Base-by-base conservation (phyloP, 441 rosid species). In the Hypseocharis bilobata region DNA sequence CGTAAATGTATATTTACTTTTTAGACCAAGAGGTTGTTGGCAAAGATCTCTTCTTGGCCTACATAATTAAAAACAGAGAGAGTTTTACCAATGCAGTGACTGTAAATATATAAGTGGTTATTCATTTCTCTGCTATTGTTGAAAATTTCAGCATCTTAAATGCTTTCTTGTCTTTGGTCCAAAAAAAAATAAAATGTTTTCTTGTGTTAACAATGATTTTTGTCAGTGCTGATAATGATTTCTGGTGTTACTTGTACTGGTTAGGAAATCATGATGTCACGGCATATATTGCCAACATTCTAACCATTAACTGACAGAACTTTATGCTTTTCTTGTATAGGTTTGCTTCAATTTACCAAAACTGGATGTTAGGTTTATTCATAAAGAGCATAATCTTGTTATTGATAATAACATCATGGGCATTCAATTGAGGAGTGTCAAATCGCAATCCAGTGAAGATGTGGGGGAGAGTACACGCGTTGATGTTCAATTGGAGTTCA, bases 391-490 rank as follows among this genome's bases (percentile, higher is more conserved):
- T 74, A 77, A 76, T 77, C 79, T 94, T 76, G 65, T 67, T 64
- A 67, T 87, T 65, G 92, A 85, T 78, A 94, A 88, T 80, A 83
- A 84, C 72, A 88, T 94, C 73, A 89, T 73, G 74, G 99, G 99
- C 63, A 81, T 94, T 70, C 88, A 85, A 73, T 77, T 91, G 67
- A 86, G 80, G 73, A 81, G 86, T 78, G 66, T 76, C 71, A 91
- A 91, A 81, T 84, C 98, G 66, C 78, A 72, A 64, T 84, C 84
- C 58, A 74, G 61, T 67, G 99, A 91, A 85, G 99, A 91, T 81
- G 81, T 81, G 20, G 98, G 96, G 73, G 99, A 88, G 81, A 85
- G 88, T 70, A 83, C 88, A 55, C 92, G 95, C 66, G 83, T 93
- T 72, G 99, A 93, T 72, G 72, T 91, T 79, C 92, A 86, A 69